phyloP scores from a whole-genome alignment of 164 flowering plant species.

The Stephania yunnanensis region DNA sequence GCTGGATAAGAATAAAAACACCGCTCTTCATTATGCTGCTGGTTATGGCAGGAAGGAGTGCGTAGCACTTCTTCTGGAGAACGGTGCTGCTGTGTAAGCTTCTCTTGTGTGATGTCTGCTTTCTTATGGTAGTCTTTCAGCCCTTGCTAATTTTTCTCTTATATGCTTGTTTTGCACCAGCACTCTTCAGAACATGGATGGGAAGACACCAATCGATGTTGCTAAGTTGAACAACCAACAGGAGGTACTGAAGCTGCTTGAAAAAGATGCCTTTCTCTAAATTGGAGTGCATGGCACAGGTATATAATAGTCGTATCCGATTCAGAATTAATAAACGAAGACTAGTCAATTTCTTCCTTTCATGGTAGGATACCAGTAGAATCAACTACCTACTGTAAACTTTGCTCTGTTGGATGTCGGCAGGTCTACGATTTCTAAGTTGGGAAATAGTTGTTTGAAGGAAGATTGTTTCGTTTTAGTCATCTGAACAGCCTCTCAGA shows the following conservation, averaged over 20 bases:
- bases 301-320: background rate
- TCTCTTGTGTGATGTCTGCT: background rate
- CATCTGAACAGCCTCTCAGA: background rate
- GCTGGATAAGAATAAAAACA: constrained; percentile 85
- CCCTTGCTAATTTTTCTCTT: background rate
- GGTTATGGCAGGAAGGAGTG: constrained; percentile 98
- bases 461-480: background rate
- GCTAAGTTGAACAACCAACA: constrained; percentile 89
- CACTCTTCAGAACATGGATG: constrained; percentile 92
- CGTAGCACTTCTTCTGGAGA: constrained; percentile 78
- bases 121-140: background rate
- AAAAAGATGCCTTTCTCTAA: constrained; percentile 82
- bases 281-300: background rate
- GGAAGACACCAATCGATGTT: constrained; percentile 91
- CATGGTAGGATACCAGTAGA: background rate
- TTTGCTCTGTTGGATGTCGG: background rate
- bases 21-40: constrained; percentile 97
- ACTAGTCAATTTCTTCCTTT: background rate
- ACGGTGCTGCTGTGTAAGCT: constrained; percentile 95
- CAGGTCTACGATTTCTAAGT: background rate
- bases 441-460: background rate
- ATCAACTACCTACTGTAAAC: background rate
- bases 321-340: background rate
- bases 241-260: constrained; percentile 82
- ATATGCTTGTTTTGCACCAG: constrained; percentile 31